phyloP scores from a whole-genome alignment of 2,329 filamentous ascomycete genomes.

The Phialophora expanda region DNA sequence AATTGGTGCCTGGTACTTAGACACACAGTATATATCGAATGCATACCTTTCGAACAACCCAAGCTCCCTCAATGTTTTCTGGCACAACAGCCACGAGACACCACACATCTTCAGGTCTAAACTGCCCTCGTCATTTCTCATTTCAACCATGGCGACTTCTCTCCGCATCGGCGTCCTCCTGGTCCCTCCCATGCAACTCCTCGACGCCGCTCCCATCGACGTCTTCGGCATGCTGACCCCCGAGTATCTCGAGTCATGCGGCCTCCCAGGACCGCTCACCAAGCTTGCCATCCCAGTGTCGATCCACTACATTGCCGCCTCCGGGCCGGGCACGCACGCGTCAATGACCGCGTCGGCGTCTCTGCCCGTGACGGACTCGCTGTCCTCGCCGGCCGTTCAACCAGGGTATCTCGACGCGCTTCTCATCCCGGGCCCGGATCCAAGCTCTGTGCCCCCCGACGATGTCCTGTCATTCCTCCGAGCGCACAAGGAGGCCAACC shows the following conservation, averaged over 20 bases:
- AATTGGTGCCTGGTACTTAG: not conserved
- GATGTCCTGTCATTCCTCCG: slow-evolving; percentile 44
- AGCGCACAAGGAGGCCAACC: slow-evolving; percentile 42
- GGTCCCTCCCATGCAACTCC: slow-evolving; percentile 46
- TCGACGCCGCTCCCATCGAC: slow-evolving; percentile 49
- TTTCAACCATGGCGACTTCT: slow-evolving; percentile 13
- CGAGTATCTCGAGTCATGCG: slow-evolving; percentile 42
- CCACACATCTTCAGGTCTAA: not conserved
- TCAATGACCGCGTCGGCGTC: slow-evolving; percentile 42
- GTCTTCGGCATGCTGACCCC: slow-evolving; percentile 47
- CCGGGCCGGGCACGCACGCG: slow-evolving; percentile 30
- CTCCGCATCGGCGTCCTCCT: slow-evolving; percentile 48
- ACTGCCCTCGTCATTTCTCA: not conserved
- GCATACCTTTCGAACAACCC: not conserved
- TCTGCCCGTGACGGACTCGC: slow-evolving; percentile 42
- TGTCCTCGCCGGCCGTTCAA: slow-evolving; percentile 42
- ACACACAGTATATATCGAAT: not conserved
- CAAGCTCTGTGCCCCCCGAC: slow-evolving; percentile 40
- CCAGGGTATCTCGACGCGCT: slow-evolving; percentile 48
- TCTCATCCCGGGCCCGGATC: slow-evolving; percentile 48
- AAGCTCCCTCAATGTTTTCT: not conserved
- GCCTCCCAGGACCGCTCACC: slow-evolving; percentile 43
- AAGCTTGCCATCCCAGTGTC: slow-evolving; percentile 28
- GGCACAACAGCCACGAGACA: not conserved
- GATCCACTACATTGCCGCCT: slow-evolving; percentile 43